Conservation (phyloP, 129 eudicot species). For the Deinandra increscens region DNA sequence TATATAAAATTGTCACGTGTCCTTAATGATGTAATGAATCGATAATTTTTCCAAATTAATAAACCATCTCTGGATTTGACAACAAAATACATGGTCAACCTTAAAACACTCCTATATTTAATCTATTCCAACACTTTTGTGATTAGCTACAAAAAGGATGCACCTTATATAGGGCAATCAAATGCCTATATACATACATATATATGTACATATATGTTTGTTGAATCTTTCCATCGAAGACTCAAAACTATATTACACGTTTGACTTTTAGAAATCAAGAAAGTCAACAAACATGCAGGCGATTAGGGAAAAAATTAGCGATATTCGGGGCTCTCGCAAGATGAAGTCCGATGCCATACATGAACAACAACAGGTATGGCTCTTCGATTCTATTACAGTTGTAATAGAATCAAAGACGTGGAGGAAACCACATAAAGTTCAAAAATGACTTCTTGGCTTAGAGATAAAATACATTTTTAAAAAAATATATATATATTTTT, state of each 20-base stretch:
- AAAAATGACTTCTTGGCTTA: background rate
- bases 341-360: conserved; percentile 26
- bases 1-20: background rate
- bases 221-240: conserved; percentile 18
- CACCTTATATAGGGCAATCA: conserved; percentile 29
- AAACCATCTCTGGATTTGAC: background rate
- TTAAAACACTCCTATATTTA: conserved; percentile 35
- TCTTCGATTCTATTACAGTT: background rate
- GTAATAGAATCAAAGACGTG: background rate
- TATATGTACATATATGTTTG: conserved; percentile 8
- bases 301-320: conserved; percentile 38
- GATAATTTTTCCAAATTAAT: background rate
- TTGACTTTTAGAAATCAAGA: conserved; percentile 27
- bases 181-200: conserved; percentile 15
- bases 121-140: conserved; percentile 28
- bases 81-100: conserved; percentile 21
- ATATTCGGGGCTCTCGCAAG: conserved; percentile 33
- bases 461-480: background rate
- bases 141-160: conserved; percentile 21
- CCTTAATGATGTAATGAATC: background rate
- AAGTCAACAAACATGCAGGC: conserved; percentile 37
- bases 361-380: conserved; percentile 31
- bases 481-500: background rate
- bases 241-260: conserved; percentile 15
- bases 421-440: background rate